Percentiles rank a stretch among this genome's conserved stretches.
Conservation (phyloP, 768 basidiomycete genomes). For the Jaapia argillacea region DNA sequence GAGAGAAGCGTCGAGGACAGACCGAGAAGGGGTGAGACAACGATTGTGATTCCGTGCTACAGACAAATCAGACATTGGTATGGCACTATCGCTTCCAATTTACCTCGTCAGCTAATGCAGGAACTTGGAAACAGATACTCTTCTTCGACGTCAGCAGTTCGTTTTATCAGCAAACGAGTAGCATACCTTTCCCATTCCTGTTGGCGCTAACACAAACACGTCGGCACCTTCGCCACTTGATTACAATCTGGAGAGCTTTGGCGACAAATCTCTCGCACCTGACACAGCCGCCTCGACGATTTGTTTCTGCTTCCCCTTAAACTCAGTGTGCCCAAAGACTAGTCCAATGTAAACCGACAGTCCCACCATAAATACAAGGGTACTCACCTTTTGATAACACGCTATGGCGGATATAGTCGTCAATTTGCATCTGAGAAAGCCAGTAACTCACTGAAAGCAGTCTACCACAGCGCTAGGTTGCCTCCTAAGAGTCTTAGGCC, state of each 20-base stretch:
- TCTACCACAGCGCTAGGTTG: neutral
- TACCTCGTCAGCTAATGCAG: constrained; percentile 59
- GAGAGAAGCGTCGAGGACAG: constrained; percentile 10
- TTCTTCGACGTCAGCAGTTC: constrained; percentile 14
- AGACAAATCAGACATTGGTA: neutral
- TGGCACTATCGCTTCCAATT: neutral
- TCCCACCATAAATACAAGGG: neutral
- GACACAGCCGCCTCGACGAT: constrained; percentile 61
- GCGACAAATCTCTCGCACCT: constrained; percentile 27
- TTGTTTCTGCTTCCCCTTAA: constrained; percentile 71
- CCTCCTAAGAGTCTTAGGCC: constrained; percentile 1
- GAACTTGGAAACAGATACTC: constrained; percentile 84
- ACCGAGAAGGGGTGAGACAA: constrained; percentile 75
- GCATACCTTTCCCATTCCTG: constrained; percentile 79
- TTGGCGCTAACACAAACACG: constrained; percentile 75
- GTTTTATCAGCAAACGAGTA: neutral
- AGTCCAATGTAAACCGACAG: neutral
- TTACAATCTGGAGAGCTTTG: neutral
- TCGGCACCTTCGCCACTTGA: constrained; percentile 41
- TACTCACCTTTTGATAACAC: constrained; percentile 16
- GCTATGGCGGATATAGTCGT: constrained; percentile 7
- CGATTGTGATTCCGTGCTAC: constrained; percentile 61
- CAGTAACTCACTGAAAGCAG: neutral
- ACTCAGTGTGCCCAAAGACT: constrained; percentile 65
- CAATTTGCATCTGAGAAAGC: neutral